Evolutionary conservation across 1,139 yeast genomes (phyloP).

Genomic region (Debaryomyces sp.): DNA sequence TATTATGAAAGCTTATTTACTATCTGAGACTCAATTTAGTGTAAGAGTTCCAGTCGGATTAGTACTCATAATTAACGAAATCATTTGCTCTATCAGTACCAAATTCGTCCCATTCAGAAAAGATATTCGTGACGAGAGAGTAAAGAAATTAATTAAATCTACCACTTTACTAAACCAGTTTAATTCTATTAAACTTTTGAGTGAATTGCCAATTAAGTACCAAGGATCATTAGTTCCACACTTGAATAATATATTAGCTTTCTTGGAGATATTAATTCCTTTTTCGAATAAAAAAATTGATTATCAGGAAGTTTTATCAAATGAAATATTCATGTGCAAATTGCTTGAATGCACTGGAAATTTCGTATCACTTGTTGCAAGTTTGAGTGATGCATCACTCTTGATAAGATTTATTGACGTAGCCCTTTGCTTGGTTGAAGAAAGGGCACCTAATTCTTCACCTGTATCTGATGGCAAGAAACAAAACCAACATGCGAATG

Average conservation of each 20-base stretch:
- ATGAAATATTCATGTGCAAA: slow-evolving; percentile 34
- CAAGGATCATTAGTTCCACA: slow-evolving; percentile 54
- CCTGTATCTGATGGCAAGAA: background rate
- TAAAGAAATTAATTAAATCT: slow-evolving; percentile 40
- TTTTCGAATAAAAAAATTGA: slow-evolving; percentile 44
- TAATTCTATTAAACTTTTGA: slow-evolving; percentile 46
- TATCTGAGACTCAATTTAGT: slow-evolving; percentile 49
- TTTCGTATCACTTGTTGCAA: slow-evolving; percentile 33
- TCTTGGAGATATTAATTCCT: slow-evolving; percentile 59
- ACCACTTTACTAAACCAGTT: slow-evolving; percentile 49
- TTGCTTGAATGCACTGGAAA: slow-evolving; percentile 31
- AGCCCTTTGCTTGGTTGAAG: slow-evolving; percentile 47
- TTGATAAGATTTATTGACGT: slow-evolving; percentile 49
- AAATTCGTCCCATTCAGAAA: slow-evolving; percentile 56
- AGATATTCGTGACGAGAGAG: slow-evolving; percentile 57
- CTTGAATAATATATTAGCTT: slow-evolving; percentile 46
- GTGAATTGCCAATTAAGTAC: slow-evolving; percentile 37
- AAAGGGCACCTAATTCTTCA: slow-evolving; percentile 24
- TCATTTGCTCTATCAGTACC: slow-evolving; percentile 54
- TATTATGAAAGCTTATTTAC: slow-evolving; percentile 47
- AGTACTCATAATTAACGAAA: slow-evolving; percentile 50
- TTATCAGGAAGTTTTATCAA: slow-evolving; percentile 27
- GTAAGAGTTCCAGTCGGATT: slow-evolving; percentile 61
- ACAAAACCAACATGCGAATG: background rate
- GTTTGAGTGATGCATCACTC: slow-evolving; percentile 40